Evolutionary conservation across 1,284 basidiomycete genomes (phyloP).

Genomic region (Cryptococcus floricola): DNA sequence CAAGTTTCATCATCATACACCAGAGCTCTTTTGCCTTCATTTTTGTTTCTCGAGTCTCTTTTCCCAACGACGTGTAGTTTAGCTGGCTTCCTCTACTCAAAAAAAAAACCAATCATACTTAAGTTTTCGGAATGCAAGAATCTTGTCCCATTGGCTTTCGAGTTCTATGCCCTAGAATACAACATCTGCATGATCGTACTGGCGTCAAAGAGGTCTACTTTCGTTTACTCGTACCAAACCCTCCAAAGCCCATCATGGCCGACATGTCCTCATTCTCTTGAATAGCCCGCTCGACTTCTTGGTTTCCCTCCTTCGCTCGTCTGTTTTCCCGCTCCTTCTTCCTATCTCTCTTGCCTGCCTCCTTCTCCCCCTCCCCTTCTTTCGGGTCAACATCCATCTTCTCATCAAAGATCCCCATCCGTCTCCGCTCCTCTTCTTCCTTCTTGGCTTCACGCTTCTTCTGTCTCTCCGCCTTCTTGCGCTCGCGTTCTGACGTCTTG

Average conservation of each 20-base stretch:
- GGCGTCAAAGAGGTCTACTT: not conserved
- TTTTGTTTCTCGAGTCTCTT: no score
- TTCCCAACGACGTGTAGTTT: no score
- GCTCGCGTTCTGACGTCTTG: slow-evolving; percentile 33
- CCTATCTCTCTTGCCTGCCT: slow-evolving; percentile 7
- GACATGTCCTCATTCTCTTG: slow-evolving; percentile 68
- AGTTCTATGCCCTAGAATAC: no score
- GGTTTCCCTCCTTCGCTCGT: slow-evolving; percentile 12
- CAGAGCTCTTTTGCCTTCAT: no score
- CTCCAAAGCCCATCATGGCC: slow-evolving; percentile 81
- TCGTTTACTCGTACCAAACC: slow-evolving; percentile 79
- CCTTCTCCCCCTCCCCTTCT: slow-evolving; percentile 6
- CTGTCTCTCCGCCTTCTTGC: slow-evolving; percentile 63
- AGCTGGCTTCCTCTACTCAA: no score
- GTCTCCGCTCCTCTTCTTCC: slow-evolving; percentile 26
- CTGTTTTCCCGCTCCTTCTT: slow-evolving; percentile 15
- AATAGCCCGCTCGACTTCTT: slow-evolving; percentile 58
- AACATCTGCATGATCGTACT: no score
- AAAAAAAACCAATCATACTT: no score
- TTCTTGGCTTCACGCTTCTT: slow-evolving; percentile 39
- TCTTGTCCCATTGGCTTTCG: no score
- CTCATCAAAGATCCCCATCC: slow-evolving; percentile 17
- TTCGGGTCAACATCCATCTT: slow-evolving; percentile 6
- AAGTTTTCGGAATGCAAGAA: no score
- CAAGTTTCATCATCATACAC: no score